Evolutionary conservation across 345 rosid genomes (phyloP).

Genomic region (Hevea brasiliensis): DNA sequence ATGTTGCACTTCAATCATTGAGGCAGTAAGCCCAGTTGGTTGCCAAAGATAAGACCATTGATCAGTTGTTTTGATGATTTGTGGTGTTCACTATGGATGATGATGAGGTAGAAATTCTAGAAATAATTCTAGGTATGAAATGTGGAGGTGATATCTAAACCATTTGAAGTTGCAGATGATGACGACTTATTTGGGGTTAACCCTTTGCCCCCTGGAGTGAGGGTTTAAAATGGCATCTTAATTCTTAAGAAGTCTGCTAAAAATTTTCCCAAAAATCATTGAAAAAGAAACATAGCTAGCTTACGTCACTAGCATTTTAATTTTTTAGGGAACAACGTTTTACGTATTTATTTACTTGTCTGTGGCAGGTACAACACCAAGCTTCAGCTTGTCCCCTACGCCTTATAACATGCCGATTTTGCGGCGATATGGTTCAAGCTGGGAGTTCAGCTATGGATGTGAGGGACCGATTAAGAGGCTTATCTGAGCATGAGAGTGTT

Average conservation of each 20-base stretch:
- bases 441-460: conserved; percentile 67
- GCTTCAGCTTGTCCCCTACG: conserved; percentile 67
- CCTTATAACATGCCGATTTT: conserved; percentile 71
- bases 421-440: conserved; percentile 95
- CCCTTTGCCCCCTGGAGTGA: too few species aligned
- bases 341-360: neutral
- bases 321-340: neutral
- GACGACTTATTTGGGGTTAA: too few species aligned
- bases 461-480: conserved; percentile 77
- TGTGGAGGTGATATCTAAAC: too few species aligned
- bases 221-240: too few species aligned
- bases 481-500: conserved; percentile 85
- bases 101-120: too few species aligned
- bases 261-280: too few species aligned
- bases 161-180: too few species aligned
- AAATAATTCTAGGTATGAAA: too few species aligned
- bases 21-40: neutral
- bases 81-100: neutral
- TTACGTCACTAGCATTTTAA: neutral
- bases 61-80: neutral
- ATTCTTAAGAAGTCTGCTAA: too few species aligned
- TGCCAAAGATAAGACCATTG: neutral
- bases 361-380: conserved; percentile 77
- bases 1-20: neutral
- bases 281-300: neutral